These are phyloP conservation scores for Gymnopilus junonius DNA, from an alignment of 768 basidiomycete species.

Conservation along the genomic window DNA sequence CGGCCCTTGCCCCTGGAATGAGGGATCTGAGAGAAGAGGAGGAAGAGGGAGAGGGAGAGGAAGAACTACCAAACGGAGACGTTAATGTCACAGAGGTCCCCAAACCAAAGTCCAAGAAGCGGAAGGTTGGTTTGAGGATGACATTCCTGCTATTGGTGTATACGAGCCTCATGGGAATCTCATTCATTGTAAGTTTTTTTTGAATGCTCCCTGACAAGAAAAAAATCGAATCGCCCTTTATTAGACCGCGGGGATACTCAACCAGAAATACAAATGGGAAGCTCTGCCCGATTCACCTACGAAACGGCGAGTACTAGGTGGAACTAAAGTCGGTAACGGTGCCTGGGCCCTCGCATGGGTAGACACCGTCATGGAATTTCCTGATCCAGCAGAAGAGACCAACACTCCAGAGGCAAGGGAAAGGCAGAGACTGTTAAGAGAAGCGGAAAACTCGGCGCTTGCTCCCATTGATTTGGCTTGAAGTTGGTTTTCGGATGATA, in stretches of 20 bases:
- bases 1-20: slow-evolving; percentile 8
- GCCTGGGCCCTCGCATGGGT: slow-evolving; percentile 86
- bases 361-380: slow-evolving; percentile 47
- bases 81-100: slow-evolving; percentile 24
- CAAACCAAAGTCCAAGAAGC: slow-evolving; percentile 30
- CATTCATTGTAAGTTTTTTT: slow-evolving; percentile 64
- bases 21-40: slow-evolving; percentile 9
- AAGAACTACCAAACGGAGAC: slow-evolving; percentile 30
- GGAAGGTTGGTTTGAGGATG: slow-evolving; percentile 32
- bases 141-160: slow-evolving; percentile 58
- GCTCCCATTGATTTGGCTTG: slow-evolving; percentile 18
- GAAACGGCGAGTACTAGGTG: slow-evolving; percentile 59
- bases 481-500: not conserved
- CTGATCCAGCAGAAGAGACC: slow-evolving; percentile 11
- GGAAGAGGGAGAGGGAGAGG: slow-evolving; percentile 5
- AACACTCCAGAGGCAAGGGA: slow-evolving; percentile 11
- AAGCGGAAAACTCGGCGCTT: slow-evolving; percentile 20
- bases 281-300: slow-evolving; percentile 48
- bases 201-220: not conserved
- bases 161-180: slow-evolving; percentile 85
- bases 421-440: slow-evolving; percentile 16
- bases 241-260: slow-evolving; percentile 82
- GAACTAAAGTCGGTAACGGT: slow-evolving; percentile 74
- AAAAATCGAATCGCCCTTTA: slow-evolving; percentile 8
- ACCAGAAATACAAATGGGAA: slow-evolving; percentile 64